Evolutionary conservation across 2,329 filamentous ascomycete species (phyloP).

Genomic region (Metarhizium guizhouense): DNA sequence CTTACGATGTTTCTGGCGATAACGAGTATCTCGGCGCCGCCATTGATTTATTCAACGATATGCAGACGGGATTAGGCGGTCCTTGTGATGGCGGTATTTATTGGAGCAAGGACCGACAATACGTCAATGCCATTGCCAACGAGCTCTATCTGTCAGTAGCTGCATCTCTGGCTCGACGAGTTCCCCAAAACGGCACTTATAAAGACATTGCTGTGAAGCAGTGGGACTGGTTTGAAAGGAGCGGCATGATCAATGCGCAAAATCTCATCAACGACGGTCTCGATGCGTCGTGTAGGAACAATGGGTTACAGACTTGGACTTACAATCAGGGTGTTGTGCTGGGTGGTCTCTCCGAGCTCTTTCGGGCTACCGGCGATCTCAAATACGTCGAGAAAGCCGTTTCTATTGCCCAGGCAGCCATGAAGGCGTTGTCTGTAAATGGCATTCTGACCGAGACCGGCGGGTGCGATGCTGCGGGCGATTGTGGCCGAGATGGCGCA

Average conservation of each 20-base stretch:
- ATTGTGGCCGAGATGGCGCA: slow-evolving; percentile 40
- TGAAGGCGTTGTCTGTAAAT: slow-evolving; percentile 31
- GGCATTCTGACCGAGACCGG: slow-evolving; percentile 35
- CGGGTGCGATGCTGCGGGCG: slow-evolving; percentile 23
- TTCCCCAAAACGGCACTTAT: slow-evolving; percentile 31
- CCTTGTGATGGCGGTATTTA: slow-evolving; percentile 46
- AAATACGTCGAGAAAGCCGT: slow-evolving; percentile 33
- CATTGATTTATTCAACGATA: slow-evolving; percentile 45
- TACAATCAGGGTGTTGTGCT: slow-evolving; percentile 54
- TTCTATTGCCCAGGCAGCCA: slow-evolving; percentile 43
- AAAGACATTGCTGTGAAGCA: slow-evolving; percentile 38
- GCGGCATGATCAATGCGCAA: slow-evolving; percentile 42
- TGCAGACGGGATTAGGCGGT: slow-evolving; percentile 37
- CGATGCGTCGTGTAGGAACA: slow-evolving; percentile 38
- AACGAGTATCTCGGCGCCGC: slow-evolving; percentile 44
- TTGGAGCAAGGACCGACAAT: slow-evolving; percentile 43
- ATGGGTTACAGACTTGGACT: slow-evolving; percentile 39
- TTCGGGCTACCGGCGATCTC: slow-evolving; percentile 31
- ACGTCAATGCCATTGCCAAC: slow-evolving; percentile 49
- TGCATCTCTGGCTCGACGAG: slow-evolving; percentile 42
- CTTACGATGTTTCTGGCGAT: slow-evolving; percentile 45
- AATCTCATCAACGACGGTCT: slow-evolving; percentile 47
- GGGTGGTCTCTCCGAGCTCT: slow-evolving; percentile 44
- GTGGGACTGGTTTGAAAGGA: slow-evolving; percentile 43
- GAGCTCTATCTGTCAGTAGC: slow-evolving; percentile 47